These are phyloP conservation scores for Beauveria caledonica DNA, from an alignment of 2,329 filamentous ascomycete species.

Conservation along the genomic window DNA sequence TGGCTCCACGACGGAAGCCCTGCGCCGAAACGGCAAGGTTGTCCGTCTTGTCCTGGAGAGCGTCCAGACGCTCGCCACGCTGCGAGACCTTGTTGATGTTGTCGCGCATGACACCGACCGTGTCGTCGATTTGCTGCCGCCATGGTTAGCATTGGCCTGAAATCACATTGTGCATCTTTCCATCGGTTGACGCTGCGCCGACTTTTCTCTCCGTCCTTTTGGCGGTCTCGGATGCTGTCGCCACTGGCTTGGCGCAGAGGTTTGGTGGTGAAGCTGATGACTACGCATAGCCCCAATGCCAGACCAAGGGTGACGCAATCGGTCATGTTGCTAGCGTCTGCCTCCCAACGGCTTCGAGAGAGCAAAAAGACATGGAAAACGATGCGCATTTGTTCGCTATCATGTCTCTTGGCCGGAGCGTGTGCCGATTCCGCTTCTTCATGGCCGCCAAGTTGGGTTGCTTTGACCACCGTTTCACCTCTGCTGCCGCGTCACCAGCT, in stretches of 20 bases:
- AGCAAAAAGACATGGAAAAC: background rate
- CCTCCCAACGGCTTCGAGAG: background rate
- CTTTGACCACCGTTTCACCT: background rate
- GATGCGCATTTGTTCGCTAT: background rate
- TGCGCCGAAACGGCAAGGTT: conserved; percentile 89
- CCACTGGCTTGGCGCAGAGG: background rate
- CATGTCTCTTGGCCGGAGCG: background rate
- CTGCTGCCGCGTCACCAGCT: background rate
- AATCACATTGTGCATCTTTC: background rate
- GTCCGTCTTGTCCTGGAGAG: conserved; percentile 88
- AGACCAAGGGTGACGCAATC: conserved; percentile 1
- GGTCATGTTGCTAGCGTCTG: background rate
- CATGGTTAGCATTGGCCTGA: conserved; percentile 15
- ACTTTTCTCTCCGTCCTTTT: background rate
- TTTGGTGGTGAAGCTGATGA: background rate
- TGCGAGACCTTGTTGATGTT: conserved; percentile 97
- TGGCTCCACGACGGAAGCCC: conserved; percentile 92
- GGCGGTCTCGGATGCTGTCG: background rate
- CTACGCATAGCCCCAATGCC: background rate
- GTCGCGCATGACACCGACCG: conserved; percentile 88
- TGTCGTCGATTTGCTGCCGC: conserved; percentile 88
- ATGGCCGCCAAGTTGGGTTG: background rate
- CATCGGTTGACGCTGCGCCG: background rate
- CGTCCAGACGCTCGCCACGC: conserved; percentile 82
- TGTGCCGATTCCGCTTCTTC: background rate